Base-by-base conservation (phyloP, 1,284 basidiomycete species). In the Ustanciosporium gigantosporum region DNA sequence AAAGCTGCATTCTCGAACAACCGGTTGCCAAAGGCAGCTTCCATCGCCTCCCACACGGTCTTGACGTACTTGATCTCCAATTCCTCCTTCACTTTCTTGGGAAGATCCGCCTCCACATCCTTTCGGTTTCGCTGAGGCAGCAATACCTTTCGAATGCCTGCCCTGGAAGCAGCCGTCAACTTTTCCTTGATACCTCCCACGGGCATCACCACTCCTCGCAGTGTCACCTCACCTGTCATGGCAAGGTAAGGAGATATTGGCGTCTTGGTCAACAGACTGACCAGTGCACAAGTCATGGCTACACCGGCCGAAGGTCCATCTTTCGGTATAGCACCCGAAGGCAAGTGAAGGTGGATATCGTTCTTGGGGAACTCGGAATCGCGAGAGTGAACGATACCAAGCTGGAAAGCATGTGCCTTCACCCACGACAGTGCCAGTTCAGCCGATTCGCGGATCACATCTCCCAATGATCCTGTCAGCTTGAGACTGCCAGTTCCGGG, bases 331-430 rank as follows among this genome's bases (percentile, higher is more conserved):
- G 89, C 88, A 1, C 90, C 90, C 1, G 87, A 84, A 1, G 90
- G 90, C 31, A 93, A 80, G 74, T 94, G 91, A n/a, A 93, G 79
- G 68, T 94, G 91, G 9, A 93, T 81, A 71, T 93, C 90, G 45
- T 90, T 85, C 31, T 85, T 81, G 67, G 88, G 87, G 25, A 88
- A 87, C 74, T 91, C 88, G 35, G 88, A 83, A 22, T 84, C 81
- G 34, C 84, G 83, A 23, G 82, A 80, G 42, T 83, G 82, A 4
- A 88, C 88, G 73, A 93, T 86, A 41, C 88, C 86, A 42, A 93
- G 79, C 40, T 88, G 86, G 76, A 87, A 90, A 4, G 90, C 86
- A 70, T 91, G 86, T 13, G 84, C 84, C 80, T 90, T 91, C 51
- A 81, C 75, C 79, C 80, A 80, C 9, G 68, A 68, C 23, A 93